Evolutionary conservation across 1,284 basidiomycete genomes (phyloP).

Genomic region (Pyrrhoderma noxium): DNA sequence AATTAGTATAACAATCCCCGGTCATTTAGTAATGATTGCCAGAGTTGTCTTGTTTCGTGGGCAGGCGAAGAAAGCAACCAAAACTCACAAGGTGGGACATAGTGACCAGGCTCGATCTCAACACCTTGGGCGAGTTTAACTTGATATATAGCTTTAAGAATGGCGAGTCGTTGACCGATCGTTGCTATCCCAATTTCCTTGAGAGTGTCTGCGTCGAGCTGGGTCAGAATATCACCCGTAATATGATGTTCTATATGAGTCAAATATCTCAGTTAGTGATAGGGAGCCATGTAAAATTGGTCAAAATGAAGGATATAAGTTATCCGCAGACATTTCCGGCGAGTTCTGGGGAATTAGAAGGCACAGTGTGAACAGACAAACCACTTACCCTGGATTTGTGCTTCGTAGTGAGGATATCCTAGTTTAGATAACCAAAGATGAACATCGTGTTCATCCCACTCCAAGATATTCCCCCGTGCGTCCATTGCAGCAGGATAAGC

Average conservation of each 20-base stretch:
- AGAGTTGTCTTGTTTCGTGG: too few relatives aligned
- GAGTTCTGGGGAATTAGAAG: not conserved
- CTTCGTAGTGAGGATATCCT: slow-evolving; percentile 77
- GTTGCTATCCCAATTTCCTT: slow-evolving; percentile 80
- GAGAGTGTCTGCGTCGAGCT: slow-evolving; percentile 75
- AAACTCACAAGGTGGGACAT: slow-evolving; percentile 80
- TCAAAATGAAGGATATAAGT: slow-evolving; percentile 4
- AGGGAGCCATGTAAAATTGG: slow-evolving; percentile 1
- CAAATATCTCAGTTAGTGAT: slow-evolving; percentile 7
- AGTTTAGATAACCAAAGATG: slow-evolving; percentile 66
- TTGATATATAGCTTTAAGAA: slow-evolving; percentile 85
- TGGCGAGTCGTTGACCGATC: slow-evolving; percentile 81
- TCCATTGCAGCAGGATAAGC: slow-evolving; percentile 11
- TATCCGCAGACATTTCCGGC: not conserved
- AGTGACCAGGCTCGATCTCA: slow-evolving; percentile 79
- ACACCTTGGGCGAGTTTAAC: slow-evolving; percentile 79
- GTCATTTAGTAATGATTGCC: too few relatives aligned
- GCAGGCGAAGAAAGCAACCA: slow-evolving; percentile 5
- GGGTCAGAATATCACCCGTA: slow-evolving; percentile 79
- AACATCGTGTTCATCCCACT: slow-evolving; percentile 82
- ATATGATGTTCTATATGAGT: slow-evolving; percentile 72
- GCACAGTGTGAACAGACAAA: not conserved
- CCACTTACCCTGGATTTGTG: slow-evolving; percentile 54
- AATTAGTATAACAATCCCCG: not conserved
- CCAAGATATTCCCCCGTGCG: slow-evolving; percentile 40